Percentiles rank a stretch among this genome's conserved stretches.
Conservation (phyloP, 2,329 filamentous ascomycete genomes). For the Juglanconis juglandina region DNA sequence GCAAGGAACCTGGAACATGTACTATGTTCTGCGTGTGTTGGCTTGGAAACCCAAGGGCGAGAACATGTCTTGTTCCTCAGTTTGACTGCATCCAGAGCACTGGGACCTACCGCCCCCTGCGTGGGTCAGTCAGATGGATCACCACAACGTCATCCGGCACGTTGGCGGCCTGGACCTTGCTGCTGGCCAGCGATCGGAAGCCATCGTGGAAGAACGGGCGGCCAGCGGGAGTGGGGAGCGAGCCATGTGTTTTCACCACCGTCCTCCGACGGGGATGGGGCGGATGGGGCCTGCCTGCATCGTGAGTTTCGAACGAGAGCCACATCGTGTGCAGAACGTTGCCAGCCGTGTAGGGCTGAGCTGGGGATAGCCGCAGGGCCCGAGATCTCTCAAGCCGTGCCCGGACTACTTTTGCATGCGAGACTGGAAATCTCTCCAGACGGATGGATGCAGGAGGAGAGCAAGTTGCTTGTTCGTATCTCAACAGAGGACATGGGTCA, state of each 20-base stretch:
- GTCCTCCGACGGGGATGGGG: neutral
- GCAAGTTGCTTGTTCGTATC: no score
- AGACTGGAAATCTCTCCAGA: neutral
- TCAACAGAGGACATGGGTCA: no score
- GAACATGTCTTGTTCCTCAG: neutral
- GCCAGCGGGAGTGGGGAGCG: neutral
- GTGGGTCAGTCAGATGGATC: neutral
- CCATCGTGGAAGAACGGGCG: neutral
- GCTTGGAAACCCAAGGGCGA: neutral
- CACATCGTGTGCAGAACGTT: neutral
- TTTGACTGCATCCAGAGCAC: neutral
- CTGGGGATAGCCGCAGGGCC: neutral
- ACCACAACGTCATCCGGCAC: constrained; percentile 6
- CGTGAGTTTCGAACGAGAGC: neutral
- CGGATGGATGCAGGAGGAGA: no score
- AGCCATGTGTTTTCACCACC: neutral
- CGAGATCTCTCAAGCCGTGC: neutral
- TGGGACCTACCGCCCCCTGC: neutral
- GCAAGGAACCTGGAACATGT: neutral
- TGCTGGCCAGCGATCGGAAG: neutral
- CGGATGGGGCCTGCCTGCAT: neutral
- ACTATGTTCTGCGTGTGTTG: neutral
- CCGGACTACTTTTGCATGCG: neutral
- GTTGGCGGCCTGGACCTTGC: neutral
- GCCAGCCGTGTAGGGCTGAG: neutral